Evolutionary conservation across 2,329 filamentous ascomycete species (phyloP).

Genomic region (Thermoascus crustaceus): DNA sequence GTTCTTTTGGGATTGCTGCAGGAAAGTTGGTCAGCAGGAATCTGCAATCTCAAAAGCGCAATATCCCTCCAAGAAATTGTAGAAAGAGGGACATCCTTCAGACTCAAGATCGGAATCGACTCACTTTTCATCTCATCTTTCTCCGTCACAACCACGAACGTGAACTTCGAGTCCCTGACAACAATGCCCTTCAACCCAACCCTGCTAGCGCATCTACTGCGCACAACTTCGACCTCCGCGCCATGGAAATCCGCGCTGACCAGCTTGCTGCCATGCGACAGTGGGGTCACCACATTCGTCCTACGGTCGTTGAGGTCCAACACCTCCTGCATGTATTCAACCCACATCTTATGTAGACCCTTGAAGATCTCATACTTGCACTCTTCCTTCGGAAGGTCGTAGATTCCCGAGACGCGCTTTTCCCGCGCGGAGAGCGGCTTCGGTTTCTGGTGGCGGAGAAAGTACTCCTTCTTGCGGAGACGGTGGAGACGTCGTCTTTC

Average conservation of each 20-base stretch:
- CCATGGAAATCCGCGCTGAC: constrained; percentile 87
- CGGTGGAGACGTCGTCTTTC: constrained; percentile 45
- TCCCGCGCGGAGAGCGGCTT: constrained; percentile 70
- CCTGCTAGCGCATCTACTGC: constrained; percentile 69
- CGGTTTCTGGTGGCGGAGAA: constrained; percentile 45
- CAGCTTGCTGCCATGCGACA: constrained; percentile 50
- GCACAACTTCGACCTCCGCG: constrained; percentile 70
- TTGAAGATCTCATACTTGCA: constrained; percentile 68
- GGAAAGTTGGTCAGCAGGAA: constrained; percentile 2
- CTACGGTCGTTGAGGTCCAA: constrained; percentile 49
- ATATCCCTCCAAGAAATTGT: background rate
- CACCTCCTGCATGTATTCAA: constrained; percentile 75
- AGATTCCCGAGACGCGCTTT: constrained; percentile 63
- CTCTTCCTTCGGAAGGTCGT: constrained; percentile 62
- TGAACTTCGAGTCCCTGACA: constrained; percentile 76
- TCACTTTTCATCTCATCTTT: constrained; percentile 60
- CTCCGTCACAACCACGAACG: constrained; percentile 73
- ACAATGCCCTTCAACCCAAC: constrained; percentile 83
- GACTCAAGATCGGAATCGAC: constrained; percentile 12
- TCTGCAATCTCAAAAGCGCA: constrained; percentile 3
- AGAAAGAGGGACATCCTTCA: background rate
- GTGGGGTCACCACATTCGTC: constrained; percentile 47
- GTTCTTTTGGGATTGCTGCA: constrained; percentile 73
- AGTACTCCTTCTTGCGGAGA: constrained; percentile 40
- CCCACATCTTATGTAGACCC: constrained; percentile 71